Evolutionary conservation across 1,139 yeast species (phyloP).

Genomic region (Yamadazyma sp.): DNA sequence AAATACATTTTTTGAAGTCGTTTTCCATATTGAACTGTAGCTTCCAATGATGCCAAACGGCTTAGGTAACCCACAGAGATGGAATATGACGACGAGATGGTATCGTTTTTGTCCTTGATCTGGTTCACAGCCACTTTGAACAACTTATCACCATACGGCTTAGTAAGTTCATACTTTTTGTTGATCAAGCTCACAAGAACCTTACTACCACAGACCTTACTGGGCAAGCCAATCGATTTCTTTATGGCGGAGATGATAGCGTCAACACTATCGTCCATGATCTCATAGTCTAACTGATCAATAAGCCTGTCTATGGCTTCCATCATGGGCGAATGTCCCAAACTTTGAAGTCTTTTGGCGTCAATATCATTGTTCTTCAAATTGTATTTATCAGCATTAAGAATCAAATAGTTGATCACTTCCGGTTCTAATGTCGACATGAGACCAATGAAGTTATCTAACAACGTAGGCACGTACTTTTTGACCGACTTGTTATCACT

Average conservation of each 20-base stretch:
- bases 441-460: slow-evolving; percentile 66
- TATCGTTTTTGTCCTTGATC: slow-evolving; percentile 66
- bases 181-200: slow-evolving; percentile 66
- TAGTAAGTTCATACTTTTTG: slow-evolving; percentile 52
- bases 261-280: slow-evolving; percentile 53
- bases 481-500: slow-evolving; percentile 59
- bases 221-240: slow-evolving; percentile 83
- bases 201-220: slow-evolving; percentile 85
- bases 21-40: slow-evolving; percentile 54
- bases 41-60: slow-evolving; percentile 57
- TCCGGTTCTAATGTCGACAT: slow-evolving; percentile 94
- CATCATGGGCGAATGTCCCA: slow-evolving; percentile 86
- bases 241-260: slow-evolving; percentile 52
- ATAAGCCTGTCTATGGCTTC: slow-evolving; percentile 76
- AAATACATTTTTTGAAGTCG: slow-evolving; percentile 60
- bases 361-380: slow-evolving; percentile 72
- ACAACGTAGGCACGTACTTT: slow-evolving; percentile 66
- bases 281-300: slow-evolving; percentile 52
- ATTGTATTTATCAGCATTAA: slow-evolving; percentile 88
- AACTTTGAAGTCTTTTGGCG: slow-evolving; percentile 68
- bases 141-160: slow-evolving; percentile 63
- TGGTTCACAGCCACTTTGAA: slow-evolving; percentile 59
- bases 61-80: slow-evolving; percentile 78
- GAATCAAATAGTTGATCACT: slow-evolving; percentile 76
- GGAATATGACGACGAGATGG: slow-evolving; percentile 76